A percentile compares a stretch with the other conserved stretches of the same genome.
Evolutionary conservation across 192 early-diverging fungal genomes (phyloP).

Genomic region (Backusella westeae): DNA sequence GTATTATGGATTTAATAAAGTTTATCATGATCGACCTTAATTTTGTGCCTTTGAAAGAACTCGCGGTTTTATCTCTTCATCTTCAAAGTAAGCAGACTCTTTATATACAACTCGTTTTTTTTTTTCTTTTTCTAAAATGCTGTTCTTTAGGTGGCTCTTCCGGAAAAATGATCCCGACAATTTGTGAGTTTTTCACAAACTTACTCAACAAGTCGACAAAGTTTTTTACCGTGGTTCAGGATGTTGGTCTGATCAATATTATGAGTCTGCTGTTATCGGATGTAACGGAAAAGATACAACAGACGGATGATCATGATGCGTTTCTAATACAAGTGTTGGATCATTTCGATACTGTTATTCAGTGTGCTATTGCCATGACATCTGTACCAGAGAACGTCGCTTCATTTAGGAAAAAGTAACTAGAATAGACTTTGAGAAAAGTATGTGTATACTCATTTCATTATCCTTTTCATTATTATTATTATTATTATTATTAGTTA

Average conservation of each 20-base stretch:
- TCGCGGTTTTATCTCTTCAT: conserved; percentile 50
- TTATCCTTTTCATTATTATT: not conserved
- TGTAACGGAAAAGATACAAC: conserved; percentile 39
- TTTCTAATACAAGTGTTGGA: conserved; percentile 49
- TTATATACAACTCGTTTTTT: not conserved
- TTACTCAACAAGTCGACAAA: conserved; percentile 43
- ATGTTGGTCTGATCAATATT: conserved; percentile 61
- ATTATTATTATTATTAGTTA: conserved; percentile 25
- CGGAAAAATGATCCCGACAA: conserved; percentile 42
- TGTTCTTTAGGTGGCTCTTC: conserved; percentile 41
- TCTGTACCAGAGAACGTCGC: conserved; percentile 41
- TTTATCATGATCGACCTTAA: conserved; percentile 56
- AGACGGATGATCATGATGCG: conserved; percentile 31
- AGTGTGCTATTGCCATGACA: conserved; percentile 44
- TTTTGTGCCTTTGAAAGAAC: conserved; percentile 61
- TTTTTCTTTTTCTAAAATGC: not conserved
- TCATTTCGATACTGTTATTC: conserved; percentile 52
- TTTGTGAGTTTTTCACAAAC: conserved; percentile 42
- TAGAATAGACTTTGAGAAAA: not conserved
- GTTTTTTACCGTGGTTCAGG: conserved; percentile 53
- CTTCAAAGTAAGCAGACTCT: conserved; percentile 41
- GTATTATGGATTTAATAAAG: conserved; percentile 51
- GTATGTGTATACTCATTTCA: not conserved
- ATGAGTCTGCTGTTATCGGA: conserved; percentile 53
- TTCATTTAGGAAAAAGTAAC: conserved; percentile 48